Conservation (phyloP, 805 yeast genomes). For the Candida ovalis region DNA sequence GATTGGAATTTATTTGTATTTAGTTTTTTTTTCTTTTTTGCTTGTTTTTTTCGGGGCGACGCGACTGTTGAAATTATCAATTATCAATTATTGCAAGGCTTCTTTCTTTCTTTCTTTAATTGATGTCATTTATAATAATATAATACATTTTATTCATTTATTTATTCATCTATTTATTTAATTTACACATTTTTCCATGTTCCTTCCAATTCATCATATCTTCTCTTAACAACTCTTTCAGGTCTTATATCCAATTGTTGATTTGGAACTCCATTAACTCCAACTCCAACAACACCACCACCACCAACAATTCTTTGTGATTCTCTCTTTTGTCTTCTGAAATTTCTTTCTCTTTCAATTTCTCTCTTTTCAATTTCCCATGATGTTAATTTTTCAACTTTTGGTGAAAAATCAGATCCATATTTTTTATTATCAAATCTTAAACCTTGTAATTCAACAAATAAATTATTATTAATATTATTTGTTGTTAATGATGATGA, state of each 20-base stretch:
- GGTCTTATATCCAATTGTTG: constrained; percentile 4
- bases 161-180: background rate
- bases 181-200: constrained; percentile 23
- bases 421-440: constrained; percentile 58
- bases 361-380: constrained; percentile 95
- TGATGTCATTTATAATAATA: too few relatives aligned
- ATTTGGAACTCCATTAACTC: constrained; percentile 3
- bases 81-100: too few relatives aligned
- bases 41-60: too few relatives aligned
- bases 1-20: background rate
- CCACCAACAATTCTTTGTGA: constrained; percentile 48
- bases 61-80: too few relatives aligned
- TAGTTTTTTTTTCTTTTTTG: too few relatives aligned
- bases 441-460: constrained; percentile 42
- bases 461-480: constrained; percentile 8
- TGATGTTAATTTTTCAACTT: constrained; percentile 77
- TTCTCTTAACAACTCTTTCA: constrained; percentile 21
- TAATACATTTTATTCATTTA: background rate
- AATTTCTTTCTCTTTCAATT: constrained; percentile 88
- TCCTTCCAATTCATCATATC: constrained; percentile 35
- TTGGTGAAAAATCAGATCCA: constrained; percentile 85
- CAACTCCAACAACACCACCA: constrained; percentile 11
- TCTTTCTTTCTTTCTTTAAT: too few relatives aligned
- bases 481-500: constrained; percentile 10
- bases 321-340: constrained; percentile 90